Evolutionary conservation across 2,329 filamentous ascomycete genomes (phyloP), one percentile per base, ranked within the genome.

Genomic region (Fusarium siculi): DNA sequence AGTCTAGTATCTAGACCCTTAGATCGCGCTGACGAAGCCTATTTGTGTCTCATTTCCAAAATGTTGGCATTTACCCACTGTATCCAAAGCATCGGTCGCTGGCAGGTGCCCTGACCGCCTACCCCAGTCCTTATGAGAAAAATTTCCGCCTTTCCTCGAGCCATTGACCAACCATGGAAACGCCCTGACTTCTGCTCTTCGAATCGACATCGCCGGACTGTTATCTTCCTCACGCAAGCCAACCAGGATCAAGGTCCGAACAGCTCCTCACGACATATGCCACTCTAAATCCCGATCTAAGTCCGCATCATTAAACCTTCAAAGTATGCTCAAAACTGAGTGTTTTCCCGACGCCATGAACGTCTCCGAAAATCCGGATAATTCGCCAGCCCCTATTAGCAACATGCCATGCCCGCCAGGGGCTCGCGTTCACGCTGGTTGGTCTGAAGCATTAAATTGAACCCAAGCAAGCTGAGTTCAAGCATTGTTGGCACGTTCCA

Each of bases 201-300:
- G 40, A 32, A 55, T 55, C 58, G 46, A 58, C 46, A 49, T 57
- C 37, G 50, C 42, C 25, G 52, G 42, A 37, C 47, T 55, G 60
- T 30, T 50, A 52, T 50, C 53, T 58, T 61, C 37, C 46, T 55
- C 62, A 66, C 54, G 43, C 49, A 66, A 57, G 30, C 47, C 53
- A 67, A 56, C 75, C 59, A 68, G 76, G 76, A 70, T 73, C 73
- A 74, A 76, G 74, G 73, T 40, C 55, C 53, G 50, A 64, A 54
- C 46, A 46, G 57, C 53, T 66, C 57, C 54, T 74, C 63, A 68
- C 58, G 49, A 69, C 70, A 67, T 67, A 59, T 72, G 66, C 65
- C 63, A 60, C 70, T 72, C 46, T 54, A 60, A 69, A 70, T 59
- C 43, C 72, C 61, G 69, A 68, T 46, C 61, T 74, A 71, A 60